phyloP scores from a whole-genome alignment of 345 rosid genomes.

The Laguncularia racemosa region DNA sequence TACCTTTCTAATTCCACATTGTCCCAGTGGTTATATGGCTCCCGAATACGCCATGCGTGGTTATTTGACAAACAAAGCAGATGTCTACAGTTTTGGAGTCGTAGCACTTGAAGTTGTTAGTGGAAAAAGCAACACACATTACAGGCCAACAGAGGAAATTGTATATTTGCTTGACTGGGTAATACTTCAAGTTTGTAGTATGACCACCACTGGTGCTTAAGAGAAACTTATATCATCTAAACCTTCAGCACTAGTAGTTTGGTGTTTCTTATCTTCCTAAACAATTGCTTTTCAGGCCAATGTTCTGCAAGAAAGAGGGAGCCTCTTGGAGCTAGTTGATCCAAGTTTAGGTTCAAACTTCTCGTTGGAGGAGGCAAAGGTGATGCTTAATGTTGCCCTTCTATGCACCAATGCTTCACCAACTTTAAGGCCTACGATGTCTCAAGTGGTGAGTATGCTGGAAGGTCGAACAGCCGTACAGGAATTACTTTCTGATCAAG shows the following conservation, averaged over 20 bases:
- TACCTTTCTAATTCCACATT: constrained; percentile 9
- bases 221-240: too few species aligned
- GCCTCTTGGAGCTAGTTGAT: constrained; percentile 56
- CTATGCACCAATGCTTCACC: constrained; percentile 80
- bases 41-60: constrained; percentile 86
- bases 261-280: too few species aligned
- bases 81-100: constrained; percentile 49
- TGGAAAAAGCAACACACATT: constrained; percentile 76
- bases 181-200: constrained; percentile 7
- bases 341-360: constrained; percentile 44
- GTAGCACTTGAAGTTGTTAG: constrained; percentile 45
- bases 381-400: constrained; percentile 73
- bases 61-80: constrained; percentile 63
- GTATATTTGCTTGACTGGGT: constrained; percentile 88
- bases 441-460: constrained; percentile 81
- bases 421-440: constrained; percentile 79
- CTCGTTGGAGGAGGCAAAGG: constrained; percentile 59
- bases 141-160: constrained; percentile 65
- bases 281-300: constrained; percentile 34
- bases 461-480: constrained; percentile 65
- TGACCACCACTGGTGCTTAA: neutral
- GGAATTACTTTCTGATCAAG: constrained; percentile 67
- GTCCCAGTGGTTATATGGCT: constrained; percentile 52
- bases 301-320: constrained; percentile 69
- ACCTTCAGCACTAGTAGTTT: too few species aligned